Conservation (phyloP, 257 asterid genomes). For the Verbascum thapsus region DNA sequence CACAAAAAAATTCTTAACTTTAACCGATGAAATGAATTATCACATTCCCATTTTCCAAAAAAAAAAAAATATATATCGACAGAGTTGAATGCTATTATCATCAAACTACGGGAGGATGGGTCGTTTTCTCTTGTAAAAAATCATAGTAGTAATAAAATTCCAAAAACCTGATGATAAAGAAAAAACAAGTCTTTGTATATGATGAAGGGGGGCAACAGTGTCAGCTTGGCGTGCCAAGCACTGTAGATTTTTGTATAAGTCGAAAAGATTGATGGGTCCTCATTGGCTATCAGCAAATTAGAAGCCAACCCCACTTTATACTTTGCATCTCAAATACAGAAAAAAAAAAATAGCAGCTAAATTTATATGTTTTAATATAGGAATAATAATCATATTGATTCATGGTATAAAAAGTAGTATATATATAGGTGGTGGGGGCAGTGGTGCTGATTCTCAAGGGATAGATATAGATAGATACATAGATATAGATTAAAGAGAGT, state of each 20-base stretch:
- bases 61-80: slow-evolving; percentile 11
- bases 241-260: slow-evolving; percentile 43
- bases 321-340: slow-evolving; percentile 44
- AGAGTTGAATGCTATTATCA: slow-evolving; percentile 51
- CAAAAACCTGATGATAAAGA: slow-evolving; percentile 22
- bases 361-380: background rate
- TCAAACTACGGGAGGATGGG: slow-evolving; percentile 52
- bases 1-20: slow-evolving; percentile 20
- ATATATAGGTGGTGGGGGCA: slow-evolving; percentile 56
- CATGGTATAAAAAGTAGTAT: slow-evolving; percentile 25
- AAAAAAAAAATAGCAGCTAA: slow-evolving; percentile 21
- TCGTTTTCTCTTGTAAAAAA: slow-evolving; percentile 44
- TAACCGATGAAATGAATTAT: slow-evolving; percentile 18
- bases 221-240: slow-evolving; percentile 90
- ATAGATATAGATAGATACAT: no score
- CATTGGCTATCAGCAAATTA: slow-evolving; percentile 31
- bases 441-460: slow-evolving; percentile 63
- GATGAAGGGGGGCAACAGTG: slow-evolving; percentile 47
- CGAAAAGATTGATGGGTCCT: slow-evolving; percentile 30
- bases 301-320: slow-evolving; percentile 40
- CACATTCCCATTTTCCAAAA: background rate
- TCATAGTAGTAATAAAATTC: slow-evolving; percentile 38
- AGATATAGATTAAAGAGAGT: no score
- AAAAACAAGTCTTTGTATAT: slow-evolving; percentile 4
- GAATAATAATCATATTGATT: slow-evolving; percentile 33